Evolutionary conservation across 495 filamentous ascomycete species (phyloP).

Genomic region (Hapsidospora chrysogenum): DNA sequence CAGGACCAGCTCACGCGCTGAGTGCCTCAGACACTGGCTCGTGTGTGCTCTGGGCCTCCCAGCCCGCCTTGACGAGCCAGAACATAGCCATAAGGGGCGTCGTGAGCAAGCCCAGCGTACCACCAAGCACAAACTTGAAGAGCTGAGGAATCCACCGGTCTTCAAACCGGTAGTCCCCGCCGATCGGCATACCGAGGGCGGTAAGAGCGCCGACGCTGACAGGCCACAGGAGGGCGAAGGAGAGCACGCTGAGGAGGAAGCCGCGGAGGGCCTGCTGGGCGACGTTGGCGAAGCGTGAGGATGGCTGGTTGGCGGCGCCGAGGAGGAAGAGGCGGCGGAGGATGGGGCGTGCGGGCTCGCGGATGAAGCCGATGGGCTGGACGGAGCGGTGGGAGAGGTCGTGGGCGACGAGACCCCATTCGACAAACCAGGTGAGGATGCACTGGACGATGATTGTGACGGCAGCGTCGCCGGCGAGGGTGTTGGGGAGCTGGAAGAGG

Average conservation of each 20-base stretch:
- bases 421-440: conserved; percentile 16
- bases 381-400: conserved; percentile 19
- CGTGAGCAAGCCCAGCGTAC: conserved; percentile 16
- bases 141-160: conserved; percentile 22
- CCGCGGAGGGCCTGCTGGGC: conserved; percentile 9
- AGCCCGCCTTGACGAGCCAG: conserved; percentile 24
- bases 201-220: conserved; percentile 13
- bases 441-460: conserved; percentile 17
- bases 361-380: conserved; percentile 21
- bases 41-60: no score
- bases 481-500: conserved; percentile 22
- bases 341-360: conserved; percentile 7
- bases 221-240: conserved; percentile 11
- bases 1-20: no score
- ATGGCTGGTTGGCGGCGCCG: conserved; percentile 12
- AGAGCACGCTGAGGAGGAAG: conserved; percentile 12
- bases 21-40: no score
- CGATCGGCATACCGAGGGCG: conserved; percentile 7
- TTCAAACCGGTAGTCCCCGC: conserved; percentile 22
- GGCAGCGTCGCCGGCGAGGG: conserved; percentile 24
- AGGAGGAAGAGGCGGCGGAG: conserved; percentile 22
- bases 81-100: conserved; percentile 22
- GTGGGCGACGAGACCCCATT: conserved; percentile 15
- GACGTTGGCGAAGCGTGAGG: not conserved
- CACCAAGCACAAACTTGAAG: conserved; percentile 25